Evolutionary conservation across 805 yeast species (phyloP).

Genomic region (Diddensiella santjacobensis): DNA sequence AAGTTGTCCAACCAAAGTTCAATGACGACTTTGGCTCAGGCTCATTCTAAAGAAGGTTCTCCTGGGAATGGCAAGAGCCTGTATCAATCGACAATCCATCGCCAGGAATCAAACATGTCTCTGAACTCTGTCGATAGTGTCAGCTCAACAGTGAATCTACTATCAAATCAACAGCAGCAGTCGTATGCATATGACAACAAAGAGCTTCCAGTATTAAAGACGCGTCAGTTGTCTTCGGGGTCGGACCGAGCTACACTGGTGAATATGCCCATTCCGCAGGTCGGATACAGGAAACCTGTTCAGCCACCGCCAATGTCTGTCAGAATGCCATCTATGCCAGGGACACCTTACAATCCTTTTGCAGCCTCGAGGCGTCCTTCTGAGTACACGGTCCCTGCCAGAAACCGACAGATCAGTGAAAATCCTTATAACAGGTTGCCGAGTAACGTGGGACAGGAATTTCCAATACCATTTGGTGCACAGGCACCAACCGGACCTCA

Average conservation of each 20-base stretch:
- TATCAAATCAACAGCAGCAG: neutral
- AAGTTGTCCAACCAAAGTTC: neutral
- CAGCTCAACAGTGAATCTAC: constrained; percentile 1
- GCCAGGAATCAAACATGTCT: neutral
- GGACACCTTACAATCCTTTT: neutral
- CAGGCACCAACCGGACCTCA: too few relatives aligned
- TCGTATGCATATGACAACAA: neutral
- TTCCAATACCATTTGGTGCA: neutral
- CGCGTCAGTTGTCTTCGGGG: neutral
- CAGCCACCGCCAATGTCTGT: neutral
- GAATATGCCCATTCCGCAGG: neutral
- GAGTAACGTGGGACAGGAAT: neutral
- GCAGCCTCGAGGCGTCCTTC: neutral
- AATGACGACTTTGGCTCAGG: neutral
- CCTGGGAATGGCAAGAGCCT: neutral
- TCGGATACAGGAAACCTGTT: neutral
- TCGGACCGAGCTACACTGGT: neutral
- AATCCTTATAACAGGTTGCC: neutral
- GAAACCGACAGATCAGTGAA: neutral
- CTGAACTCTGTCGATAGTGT: neutral
- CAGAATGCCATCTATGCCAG: neutral
- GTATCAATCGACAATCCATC: neutral
- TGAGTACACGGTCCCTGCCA: neutral
- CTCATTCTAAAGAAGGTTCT: neutral
- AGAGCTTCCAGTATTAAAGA: neutral